phyloP scores from a whole-genome alignment of 176 grass and related monocot species.

The Carex cristatella region DNA sequence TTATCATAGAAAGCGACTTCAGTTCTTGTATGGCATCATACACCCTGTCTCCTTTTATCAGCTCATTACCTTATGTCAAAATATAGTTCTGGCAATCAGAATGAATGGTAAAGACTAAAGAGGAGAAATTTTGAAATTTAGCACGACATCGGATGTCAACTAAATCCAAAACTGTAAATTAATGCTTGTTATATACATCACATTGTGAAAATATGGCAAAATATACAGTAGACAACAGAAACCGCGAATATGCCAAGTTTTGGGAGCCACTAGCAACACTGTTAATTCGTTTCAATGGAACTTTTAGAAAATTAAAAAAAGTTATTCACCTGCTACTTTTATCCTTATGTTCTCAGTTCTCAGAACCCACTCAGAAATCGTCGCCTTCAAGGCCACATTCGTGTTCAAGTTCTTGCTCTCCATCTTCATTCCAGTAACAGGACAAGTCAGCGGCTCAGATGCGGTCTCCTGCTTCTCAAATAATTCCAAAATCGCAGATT shows the following conservation, averaged over 20 bases:
- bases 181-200: background rate
- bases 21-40: slow-evolving; percentile 74
- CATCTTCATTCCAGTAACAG: slow-evolving; percentile 57
- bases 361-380: slow-evolving; percentile 65
- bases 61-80: slow-evolving; percentile 19
- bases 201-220: background rate
- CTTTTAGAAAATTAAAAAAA: background rate
- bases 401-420: slow-evolving; percentile 51
- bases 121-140: background rate
- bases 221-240: background rate
- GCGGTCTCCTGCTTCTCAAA: slow-evolving; percentile 43
- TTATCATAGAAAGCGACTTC: slow-evolving; percentile 35
- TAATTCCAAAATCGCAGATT: slow-evolving; percentile 62
- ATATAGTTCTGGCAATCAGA: background rate
- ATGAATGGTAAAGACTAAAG: background rate
- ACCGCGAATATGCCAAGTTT: background rate
- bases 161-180: background rate
- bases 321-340: slow-evolving; percentile 43
- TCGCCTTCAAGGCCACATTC: slow-evolving; percentile 60
- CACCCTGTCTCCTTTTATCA: slow-evolving; percentile 50
- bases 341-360: slow-evolving; percentile 65
- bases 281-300: background rate
- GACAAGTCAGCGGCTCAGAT: slow-evolving; percentile 53
- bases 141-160: too few species aligned
- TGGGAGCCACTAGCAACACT: background rate